phyloP scores from a whole-genome alignment of 192 early-diverging fungal species.

The Coemansia sp. region DNA sequence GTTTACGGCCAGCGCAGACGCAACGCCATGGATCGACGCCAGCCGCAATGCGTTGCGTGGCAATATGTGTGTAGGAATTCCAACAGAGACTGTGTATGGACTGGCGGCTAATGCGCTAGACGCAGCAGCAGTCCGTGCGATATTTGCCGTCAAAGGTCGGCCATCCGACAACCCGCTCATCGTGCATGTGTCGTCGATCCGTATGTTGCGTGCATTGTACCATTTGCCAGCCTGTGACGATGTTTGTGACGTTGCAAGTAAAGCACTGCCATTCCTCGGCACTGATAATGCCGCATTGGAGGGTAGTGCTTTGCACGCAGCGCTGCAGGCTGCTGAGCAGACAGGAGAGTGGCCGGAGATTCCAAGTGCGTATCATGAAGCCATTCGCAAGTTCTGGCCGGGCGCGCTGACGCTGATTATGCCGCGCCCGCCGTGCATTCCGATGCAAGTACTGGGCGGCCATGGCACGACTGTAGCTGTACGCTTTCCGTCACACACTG shows the following conservation, averaged over 20 bases:
- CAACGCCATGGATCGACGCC: constrained; percentile 35
- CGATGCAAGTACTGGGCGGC: constrained; percentile 77
- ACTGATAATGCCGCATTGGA: constrained; percentile 50
- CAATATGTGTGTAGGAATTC: constrained; percentile 79
- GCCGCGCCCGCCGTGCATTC: constrained; percentile 64
- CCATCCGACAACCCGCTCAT: constrained; percentile 97
- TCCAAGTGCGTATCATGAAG: constrained; percentile 66
- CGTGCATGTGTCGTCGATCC: constrained; percentile 88
- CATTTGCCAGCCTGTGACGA: constrained; percentile 41
- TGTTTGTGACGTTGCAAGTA: background rate
- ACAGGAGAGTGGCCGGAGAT: constrained; percentile 58
- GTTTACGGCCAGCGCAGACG: constrained; percentile 13
- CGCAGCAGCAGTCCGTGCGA: constrained; percentile 64
- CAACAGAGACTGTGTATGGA: constrained; percentile 99
- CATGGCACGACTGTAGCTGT: constrained; percentile 82
- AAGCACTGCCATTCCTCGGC: constrained; percentile 38
- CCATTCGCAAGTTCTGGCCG: constrained; percentile 82
- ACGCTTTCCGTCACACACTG: constrained; percentile 87
- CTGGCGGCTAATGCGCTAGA: constrained; percentile 86
- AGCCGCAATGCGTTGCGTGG: constrained; percentile 60
- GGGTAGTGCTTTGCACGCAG: constrained; percentile 8
- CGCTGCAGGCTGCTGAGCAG: constrained; percentile 17
- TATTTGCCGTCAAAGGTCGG: constrained; percentile 85
- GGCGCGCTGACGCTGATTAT: constrained; percentile 91
- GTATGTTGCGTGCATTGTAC: constrained; percentile 76